phyloP scores from a whole-genome alignment of 139 green algal genomes.

The Haematococcus sp. region DNA sequence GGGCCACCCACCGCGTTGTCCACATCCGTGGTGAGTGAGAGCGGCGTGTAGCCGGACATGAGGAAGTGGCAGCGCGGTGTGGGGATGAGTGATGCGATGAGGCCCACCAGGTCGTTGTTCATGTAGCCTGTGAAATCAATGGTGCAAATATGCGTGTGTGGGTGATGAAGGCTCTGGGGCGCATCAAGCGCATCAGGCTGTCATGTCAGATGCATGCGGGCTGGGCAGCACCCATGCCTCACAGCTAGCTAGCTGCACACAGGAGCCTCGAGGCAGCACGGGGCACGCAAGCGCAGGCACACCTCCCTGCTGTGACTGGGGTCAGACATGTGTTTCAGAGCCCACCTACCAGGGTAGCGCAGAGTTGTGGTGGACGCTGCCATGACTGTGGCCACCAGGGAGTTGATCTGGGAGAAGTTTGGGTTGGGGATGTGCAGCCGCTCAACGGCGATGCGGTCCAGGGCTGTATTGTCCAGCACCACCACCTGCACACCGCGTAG shows the following conservation, averaged over 20 bases:
- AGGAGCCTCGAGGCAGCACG: too few species aligned
- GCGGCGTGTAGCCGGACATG: constrained; percentile 93
- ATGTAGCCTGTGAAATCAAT: constrained; percentile 87
- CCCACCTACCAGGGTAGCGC: constrained; percentile 82
- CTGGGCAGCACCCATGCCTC: too few species aligned
- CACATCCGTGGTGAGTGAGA: constrained; percentile 54
- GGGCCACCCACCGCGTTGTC: constrained; percentile 36
- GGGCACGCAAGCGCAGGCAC: too few species aligned
- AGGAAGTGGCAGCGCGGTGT: constrained; percentile 98
- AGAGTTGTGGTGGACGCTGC: constrained; percentile 95
- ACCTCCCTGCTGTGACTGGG: too few species aligned
- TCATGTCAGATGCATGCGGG: too few species aligned
- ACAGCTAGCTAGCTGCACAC: too few species aligned
- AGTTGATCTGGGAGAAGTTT: constrained; percentile 83
- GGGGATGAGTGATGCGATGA: constrained; percentile 94
- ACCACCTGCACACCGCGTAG: constrained; percentile 55
- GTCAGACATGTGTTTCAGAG: too few species aligned
- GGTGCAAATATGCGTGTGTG: background rate
- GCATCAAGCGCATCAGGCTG: too few species aligned
- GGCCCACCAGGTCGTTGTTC: constrained; percentile 98
- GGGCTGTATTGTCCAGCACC: constrained; percentile 89
- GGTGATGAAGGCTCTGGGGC: background rate
- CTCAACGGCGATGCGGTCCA: constrained; percentile 87
- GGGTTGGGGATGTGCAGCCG: constrained; percentile 63
- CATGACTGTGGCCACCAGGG: constrained; percentile 97